Base-by-base conservation (phyloP, 805 yeast genomes). In the Kuraishia piskuri region DNA sequence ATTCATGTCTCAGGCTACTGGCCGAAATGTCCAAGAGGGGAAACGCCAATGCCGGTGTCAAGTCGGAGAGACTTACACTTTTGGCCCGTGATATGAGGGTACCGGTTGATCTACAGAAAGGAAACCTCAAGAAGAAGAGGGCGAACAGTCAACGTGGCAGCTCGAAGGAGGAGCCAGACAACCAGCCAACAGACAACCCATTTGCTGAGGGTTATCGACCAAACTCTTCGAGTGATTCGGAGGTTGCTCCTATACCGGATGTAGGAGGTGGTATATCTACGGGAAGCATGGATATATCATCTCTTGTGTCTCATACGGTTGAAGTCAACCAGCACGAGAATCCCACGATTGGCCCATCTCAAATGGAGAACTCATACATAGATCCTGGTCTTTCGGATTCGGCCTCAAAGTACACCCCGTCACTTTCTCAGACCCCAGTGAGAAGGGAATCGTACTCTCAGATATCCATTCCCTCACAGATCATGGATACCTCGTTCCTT, bases 1-100 rank as follows among this genome's bases (percentile, higher is more conserved):
- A 57, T 20, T 55, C 60, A 17, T 61, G 63, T 47, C 46, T 64
- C 10, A 23, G 21, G 20, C 40, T 64, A n/a, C 48, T 64, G 50
- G 48, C 52, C 4, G 55, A 59, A n/a, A 56, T 64, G 53, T 50
- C 64, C 1, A 31, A 52, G 10, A 21, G 51, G 19, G 68, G 66
- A 0, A 63, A 64, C 50, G 14, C 36, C 4, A 55, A 53, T 44
- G 68, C 66, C 19, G 54, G 52, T 12, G 23, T 48, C 24, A 63
- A 61, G 48, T 54, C 53, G 24, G 52, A 55, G 25, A 61, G 55
- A 49, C 37, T 64, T n/a, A 51, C 52, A 21, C 53, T 49, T 3
- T 52, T 64, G 44, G 56, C 62, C 8, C 31, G 31, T 25, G 31
- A 25, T 25, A 25, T 25, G 31, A 6, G 10, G 31, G 31, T 25